Evolutionary conservation across 805 yeast genomes (phyloP), one percentile per base, ranked within the genome.

Genomic region (Lipomyces sp.): DNA sequence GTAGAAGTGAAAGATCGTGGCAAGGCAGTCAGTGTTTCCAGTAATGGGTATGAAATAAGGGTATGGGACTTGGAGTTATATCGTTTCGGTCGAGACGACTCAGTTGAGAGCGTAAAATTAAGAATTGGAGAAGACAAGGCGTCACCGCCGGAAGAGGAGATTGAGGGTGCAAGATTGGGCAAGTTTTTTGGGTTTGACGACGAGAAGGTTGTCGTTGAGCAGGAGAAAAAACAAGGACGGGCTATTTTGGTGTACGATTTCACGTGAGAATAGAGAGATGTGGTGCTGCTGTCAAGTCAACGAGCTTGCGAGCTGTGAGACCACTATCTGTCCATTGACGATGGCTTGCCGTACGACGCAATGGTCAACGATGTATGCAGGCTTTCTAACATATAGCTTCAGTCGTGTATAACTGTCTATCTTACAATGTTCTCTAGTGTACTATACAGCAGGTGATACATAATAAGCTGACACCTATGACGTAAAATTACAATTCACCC

Each of bases 171-270:
- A 29, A 59, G 42, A 50, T 30, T 62, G n/a, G 69, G 68, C 2
- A 42, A 50, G 29, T 64, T 51, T 53, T 35, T 64, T 7, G 70
- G 63, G 45, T 66, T 66, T 53, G 70, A 66, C 34, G 70, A 66
- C n/a, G 70, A 66, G 53, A 61, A 58, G 42, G 68, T 66, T n/a
- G 68, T 66, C 29, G 67, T 66, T 10, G 62, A 60, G 57, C 65
- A 66, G 13, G 45, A 57, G n/a, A 34, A 51, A n/a, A n/a, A 39
- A 42, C 10, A 42, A 2, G 65, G 65, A 10, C 56, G 56, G 24
- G 42, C 53, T 15, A 60, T 66, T 3, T 5, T 60, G 48, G 11
- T 66, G 48, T 66, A 66, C 24, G 64, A 64, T 56, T 66, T 66
- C 54, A 64, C 69, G 59, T 34, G 59, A 55, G n/a, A 32, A 42